Percentiles rank a stretch among this genome's conserved stretches.
Evolutionary conservation across 176 grass and related monocot genomes (phyloP).

Genomic region (Hsuehochloa calcarea): DNA sequence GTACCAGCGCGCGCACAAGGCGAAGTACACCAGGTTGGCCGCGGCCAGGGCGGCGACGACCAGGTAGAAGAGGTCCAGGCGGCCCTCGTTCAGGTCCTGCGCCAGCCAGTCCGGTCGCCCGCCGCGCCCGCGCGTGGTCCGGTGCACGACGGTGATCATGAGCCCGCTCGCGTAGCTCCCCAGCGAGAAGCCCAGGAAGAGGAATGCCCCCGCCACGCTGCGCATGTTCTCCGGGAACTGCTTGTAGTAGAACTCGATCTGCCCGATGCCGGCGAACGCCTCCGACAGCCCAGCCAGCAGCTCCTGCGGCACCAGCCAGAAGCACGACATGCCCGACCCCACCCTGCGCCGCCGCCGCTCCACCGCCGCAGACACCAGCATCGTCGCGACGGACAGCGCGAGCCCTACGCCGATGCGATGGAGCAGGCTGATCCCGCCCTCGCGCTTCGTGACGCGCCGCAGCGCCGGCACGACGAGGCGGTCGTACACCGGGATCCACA

Average conservation of each 20-base stretch:
- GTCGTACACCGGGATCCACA: slow-evolving; percentile 71
- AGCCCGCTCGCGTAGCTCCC: slow-evolving; percentile 48
- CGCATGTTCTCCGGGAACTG: slow-evolving; percentile 83
- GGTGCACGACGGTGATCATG: slow-evolving; percentile 52
- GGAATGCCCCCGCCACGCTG: slow-evolving; percentile 53
- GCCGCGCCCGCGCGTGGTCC: slow-evolving; percentile 4
- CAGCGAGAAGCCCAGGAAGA: slow-evolving; percentile 25
- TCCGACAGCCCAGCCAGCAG: slow-evolving; percentile 48
- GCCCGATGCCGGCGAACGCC: slow-evolving; percentile 54
- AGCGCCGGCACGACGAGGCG: slow-evolving; percentile 47
- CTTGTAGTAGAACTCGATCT: slow-evolving; percentile 70
- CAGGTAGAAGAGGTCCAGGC: slow-evolving; percentile 69
- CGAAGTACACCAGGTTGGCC: slow-evolving; percentile 53
- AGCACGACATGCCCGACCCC: slow-evolving; percentile 33
- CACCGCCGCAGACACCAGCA: slow-evolving; percentile 38
- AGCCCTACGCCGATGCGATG: slow-evolving; percentile 37
- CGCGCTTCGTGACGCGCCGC: slow-evolving; percentile 30
- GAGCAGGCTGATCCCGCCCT: slow-evolving; percentile 42
- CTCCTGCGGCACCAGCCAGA: slow-evolving; percentile 64
- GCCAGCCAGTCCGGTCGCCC: slow-evolving; percentile 48
- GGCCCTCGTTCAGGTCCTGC: slow-evolving; percentile 46
- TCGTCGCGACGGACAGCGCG: slow-evolving; percentile 42
- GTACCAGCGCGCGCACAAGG: slow-evolving; percentile 63
- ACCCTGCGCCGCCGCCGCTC: slow-evolving; percentile 35
- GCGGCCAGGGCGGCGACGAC: slow-evolving; percentile 32